phyloP scores from a whole-genome alignment of 257 asterid species.

The Gardenia jasminoides region DNA sequence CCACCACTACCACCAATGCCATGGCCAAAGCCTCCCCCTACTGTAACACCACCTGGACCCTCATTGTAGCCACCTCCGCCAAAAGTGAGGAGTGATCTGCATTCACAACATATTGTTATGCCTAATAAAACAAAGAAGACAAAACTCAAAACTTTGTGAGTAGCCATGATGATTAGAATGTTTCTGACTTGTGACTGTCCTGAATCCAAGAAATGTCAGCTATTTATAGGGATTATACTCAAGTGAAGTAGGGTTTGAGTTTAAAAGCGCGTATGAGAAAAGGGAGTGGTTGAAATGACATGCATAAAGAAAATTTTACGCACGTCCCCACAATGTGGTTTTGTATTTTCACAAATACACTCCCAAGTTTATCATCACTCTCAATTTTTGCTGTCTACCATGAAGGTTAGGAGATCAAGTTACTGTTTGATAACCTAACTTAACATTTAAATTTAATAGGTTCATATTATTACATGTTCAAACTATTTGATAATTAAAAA shows the following conservation, averaged over 20 bases:
- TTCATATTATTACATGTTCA: too few relatives aligned
- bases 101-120: conserved; percentile 26
- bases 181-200: neutral
- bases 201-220: conserved; percentile 14
- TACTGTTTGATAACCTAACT: too few relatives aligned
- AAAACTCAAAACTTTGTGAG: conserved; percentile 14
- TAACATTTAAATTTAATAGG: too few relatives aligned
- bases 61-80: conserved; percentile 32
- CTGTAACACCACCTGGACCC: conserved; percentile 21
- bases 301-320: conserved; percentile 6
- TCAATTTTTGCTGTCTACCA: conserved; percentile 13
- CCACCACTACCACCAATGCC: conserved; percentile 18
- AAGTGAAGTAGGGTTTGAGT: neutral
- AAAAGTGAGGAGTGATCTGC: conserved; percentile 31
- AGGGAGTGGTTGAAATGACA: conserved; percentile 20
- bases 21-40: conserved; percentile 19
- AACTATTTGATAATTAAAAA: too few relatives aligned
- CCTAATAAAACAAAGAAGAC: conserved; percentile 28
- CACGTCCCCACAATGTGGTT: neutral
- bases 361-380: neutral
- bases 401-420: neutral
- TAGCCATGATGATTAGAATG: conserved; percentile 18
- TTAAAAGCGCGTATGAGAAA: conserved; percentile 13
- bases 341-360: neutral
- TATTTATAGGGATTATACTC: conserved; percentile 22